phyloP scores from a whole-genome alignment of 108 stramenopile species.

The Cafeteria roenbergensis region DNA sequence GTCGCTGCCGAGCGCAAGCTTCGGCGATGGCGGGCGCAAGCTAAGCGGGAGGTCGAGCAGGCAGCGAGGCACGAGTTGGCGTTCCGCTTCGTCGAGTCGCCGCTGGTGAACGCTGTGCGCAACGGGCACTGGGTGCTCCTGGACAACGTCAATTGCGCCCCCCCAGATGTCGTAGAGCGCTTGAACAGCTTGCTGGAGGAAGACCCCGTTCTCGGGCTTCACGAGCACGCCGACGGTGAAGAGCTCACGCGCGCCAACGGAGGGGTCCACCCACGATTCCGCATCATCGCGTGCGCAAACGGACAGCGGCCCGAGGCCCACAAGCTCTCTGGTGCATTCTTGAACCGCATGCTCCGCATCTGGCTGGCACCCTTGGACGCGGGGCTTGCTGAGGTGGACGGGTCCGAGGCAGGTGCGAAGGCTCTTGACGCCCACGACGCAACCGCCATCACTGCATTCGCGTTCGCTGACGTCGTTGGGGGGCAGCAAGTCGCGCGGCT shows the following conservation, averaged over 20 bases:
- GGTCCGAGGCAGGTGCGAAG: too few species aligned
- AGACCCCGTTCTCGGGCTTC: conserved; percentile 1
- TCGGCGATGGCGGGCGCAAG: too few species aligned
- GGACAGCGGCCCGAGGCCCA: conserved; percentile 2
- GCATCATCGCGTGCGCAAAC: conserved; percentile 13
- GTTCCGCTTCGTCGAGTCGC: conserved; percentile 22
- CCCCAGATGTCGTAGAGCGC: conserved; percentile 23
- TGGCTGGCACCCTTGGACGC: conserved; percentile 20
- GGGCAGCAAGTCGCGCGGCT: too few species aligned
- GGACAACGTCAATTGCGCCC: conserved; percentile 26
- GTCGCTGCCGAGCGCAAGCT: too few species aligned
- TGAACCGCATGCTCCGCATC: conserved; percentile 16
- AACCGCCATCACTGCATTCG: too few species aligned
- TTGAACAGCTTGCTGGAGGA: conserved; percentile 23
- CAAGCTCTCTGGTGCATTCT: conserved; percentile 17
- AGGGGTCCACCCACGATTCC: neutral
- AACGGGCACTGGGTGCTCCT: conserved; percentile 23
- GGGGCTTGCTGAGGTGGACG: too few species aligned
- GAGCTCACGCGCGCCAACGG: conserved; percentile 6
- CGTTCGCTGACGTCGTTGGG: too few species aligned
- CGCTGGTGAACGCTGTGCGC: conserved; percentile 19
- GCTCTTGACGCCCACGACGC: too few species aligned
- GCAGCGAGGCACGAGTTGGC: too few species aligned
- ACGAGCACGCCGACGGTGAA: conserved; percentile 11
- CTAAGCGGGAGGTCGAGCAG: too few species aligned